A percentile compares a stretch with the other conserved stretches of the same genome.
phyloP scores from a whole-genome alignment of 257 asterid species.

The Parsonsia alboflavescens region DNA sequence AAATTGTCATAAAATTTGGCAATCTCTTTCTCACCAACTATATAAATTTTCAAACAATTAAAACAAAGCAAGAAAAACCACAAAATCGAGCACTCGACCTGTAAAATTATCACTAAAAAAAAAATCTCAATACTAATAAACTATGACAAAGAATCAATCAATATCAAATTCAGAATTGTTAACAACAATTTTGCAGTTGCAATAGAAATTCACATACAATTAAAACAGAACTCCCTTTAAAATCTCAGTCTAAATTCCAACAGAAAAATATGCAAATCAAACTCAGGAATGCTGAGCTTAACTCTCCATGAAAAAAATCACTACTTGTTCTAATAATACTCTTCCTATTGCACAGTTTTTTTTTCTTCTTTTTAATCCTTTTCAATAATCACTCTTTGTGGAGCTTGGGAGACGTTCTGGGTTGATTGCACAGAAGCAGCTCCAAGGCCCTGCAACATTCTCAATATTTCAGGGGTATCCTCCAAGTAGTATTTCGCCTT shows the following conservation, averaged over 20 bases:
- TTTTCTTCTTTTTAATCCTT: conserved; percentile 26
- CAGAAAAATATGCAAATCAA: neutral
- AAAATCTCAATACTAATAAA: too few species aligned
- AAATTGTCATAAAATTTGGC: too few species aligned
- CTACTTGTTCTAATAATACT: conserved; percentile 3
- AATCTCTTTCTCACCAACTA: too few species aligned
- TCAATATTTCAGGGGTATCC: conserved; percentile 59
- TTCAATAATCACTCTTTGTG: conserved; percentile 23
- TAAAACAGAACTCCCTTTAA: neutral
- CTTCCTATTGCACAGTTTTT: too few species aligned
- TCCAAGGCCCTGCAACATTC: conserved; percentile 76
- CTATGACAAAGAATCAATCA: too few species aligned
- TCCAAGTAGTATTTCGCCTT: conserved; percentile 75
- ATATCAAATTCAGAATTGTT: too few species aligned
- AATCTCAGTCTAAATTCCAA: neutral
- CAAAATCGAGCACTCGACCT: too few species aligned
- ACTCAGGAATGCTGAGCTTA: neutral
- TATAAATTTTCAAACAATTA: too few species aligned
- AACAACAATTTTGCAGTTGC: too few species aligned
- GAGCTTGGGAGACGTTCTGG: conserved; percentile 27
- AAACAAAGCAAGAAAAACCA: too few species aligned
- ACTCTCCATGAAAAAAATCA: neutral
- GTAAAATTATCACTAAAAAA: too few species aligned
- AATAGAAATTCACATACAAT: too few species aligned
- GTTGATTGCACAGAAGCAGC: conserved; percentile 54